Evolutionary conservation across 2,329 filamentous ascomycete genomes (phyloP).

Genomic region (Exutisphaerella laricina): DNA sequence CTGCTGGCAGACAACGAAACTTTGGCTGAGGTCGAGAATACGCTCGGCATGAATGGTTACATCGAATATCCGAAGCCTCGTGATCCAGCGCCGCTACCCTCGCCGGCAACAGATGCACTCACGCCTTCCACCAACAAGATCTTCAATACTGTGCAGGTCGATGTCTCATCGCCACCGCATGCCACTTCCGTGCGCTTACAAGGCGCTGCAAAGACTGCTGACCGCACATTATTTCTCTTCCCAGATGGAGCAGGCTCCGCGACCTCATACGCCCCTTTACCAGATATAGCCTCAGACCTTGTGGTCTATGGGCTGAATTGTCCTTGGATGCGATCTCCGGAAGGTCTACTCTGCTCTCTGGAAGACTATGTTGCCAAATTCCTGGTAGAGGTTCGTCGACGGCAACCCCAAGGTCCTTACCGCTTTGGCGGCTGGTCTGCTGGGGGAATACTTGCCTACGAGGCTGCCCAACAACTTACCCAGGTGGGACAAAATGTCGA

Average conservation of each 20-base stretch:
- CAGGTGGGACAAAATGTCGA: slow-evolving; percentile 22
- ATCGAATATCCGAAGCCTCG: not conserved
- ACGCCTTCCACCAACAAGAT: not conserved
- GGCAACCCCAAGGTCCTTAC: slow-evolving; percentile 52
- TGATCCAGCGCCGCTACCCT: too few species aligned
- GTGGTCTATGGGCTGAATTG: slow-evolving; percentile 7
- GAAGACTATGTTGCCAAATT: not conserved
- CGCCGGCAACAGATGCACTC: too few species aligned
- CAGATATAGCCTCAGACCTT: slow-evolving; percentile 35
- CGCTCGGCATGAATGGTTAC: too few species aligned
- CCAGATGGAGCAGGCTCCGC: slow-evolving; percentile 46
- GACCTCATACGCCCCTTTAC: slow-evolving; percentile 41
- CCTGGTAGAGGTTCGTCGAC: slow-evolving; percentile 38
- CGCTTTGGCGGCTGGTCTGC: slow-evolving; percentile 69
- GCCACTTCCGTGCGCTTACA: slow-evolving; percentile 11
- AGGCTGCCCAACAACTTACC: slow-evolving; percentile 22
- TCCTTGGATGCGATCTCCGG: not conserved
- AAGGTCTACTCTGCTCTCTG: slow-evolving; percentile 1
- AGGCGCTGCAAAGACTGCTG: slow-evolving; percentile 12
- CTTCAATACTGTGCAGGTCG: not conserved
- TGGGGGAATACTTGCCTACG: slow-evolving; percentile 62
- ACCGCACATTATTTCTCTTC: slow-evolving; percentile 31
- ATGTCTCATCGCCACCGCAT: not conserved
- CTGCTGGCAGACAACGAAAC: too few species aligned
- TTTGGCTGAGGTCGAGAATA: not conserved